These are phyloP conservation scores for Plantago coronopus DNA, from an alignment of 305 asterid species.

Conservation along the genomic window DNA sequence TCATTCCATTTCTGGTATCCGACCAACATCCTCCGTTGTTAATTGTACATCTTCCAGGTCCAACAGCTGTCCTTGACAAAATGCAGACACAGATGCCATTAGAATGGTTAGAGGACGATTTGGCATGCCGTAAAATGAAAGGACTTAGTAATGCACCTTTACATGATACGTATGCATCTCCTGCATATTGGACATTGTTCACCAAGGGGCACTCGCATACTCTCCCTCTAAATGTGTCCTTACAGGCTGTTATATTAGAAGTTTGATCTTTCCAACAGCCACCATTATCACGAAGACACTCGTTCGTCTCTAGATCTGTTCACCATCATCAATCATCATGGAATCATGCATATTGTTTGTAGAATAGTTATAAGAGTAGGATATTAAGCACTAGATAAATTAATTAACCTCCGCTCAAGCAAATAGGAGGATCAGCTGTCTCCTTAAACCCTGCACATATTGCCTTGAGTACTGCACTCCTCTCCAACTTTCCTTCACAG, in stretches of 20 bases:
- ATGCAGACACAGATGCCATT: not conserved
- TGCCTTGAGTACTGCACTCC: conserved; percentile 72
- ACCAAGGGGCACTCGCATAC: conserved; percentile 78
- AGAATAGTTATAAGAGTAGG: not conserved
- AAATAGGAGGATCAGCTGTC: conserved; percentile 81
- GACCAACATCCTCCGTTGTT: conserved; percentile 92
- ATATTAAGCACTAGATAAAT: not conserved
- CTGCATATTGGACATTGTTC: conserved; percentile 66
- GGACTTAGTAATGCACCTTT: conserved; percentile 40
- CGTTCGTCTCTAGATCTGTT: conserved; percentile 80
- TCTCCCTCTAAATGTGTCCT: conserved; percentile 93
- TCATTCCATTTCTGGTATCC: conserved; percentile 43
- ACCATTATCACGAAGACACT: conserved; percentile 74
- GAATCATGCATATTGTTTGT: not conserved
- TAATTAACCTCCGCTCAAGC: conserved; percentile 55
- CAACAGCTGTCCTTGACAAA: conserved; percentile 50
- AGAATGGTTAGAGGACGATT: not conserved
- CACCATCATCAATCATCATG: not conserved
- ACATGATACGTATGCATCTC: conserved; percentile 81
- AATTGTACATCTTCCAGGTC: conserved; percentile 80
- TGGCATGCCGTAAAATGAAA: not conserved
- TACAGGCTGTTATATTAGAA: conserved; percentile 76
- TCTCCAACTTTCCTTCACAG: conserved; percentile 70
- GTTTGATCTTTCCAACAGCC: conserved; percentile 76
- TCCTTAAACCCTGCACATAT: conserved; percentile 92